These are phyloP conservation scores for Jaenimonas drosophilae DNA, from an alignment of 208 protist species.

Conservation along the genomic window DNA sequence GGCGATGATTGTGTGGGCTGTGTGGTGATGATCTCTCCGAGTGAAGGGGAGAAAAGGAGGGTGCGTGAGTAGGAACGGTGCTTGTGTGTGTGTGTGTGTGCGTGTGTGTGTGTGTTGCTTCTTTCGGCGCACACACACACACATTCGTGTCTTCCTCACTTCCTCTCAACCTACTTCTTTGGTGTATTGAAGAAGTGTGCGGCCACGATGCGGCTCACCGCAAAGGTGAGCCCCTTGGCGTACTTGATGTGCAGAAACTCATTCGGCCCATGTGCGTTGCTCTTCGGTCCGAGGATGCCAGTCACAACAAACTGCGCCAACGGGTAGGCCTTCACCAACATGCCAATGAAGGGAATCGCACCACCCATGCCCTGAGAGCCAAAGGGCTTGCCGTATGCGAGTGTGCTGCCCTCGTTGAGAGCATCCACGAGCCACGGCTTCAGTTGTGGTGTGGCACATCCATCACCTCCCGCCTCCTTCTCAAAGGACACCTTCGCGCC, in stretches of 20 bases:
- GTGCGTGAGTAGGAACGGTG: too few relatives aligned
- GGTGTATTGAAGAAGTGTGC: constrained; percentile 56
- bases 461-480: constrained; percentile 32
- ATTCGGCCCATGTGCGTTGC: constrained; percentile 93
- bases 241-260: constrained; percentile 92
- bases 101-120: background rate
- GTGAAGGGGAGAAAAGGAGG: too few relatives aligned
- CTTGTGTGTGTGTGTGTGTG: constrained; percentile 6
- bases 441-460: constrained; percentile 78
- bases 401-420: constrained; percentile 60
- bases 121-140: background rate
- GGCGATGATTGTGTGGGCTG: too few relatives aligned
- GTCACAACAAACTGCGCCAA: constrained; percentile 92
- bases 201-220: constrained; percentile 69
- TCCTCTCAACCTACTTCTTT: constrained; percentile 10
- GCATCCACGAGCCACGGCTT: constrained; percentile 68
- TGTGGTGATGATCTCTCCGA: too few relatives aligned
- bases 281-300: constrained; percentile 85
- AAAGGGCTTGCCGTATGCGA: constrained; percentile 68
- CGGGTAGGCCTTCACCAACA: constrained; percentile 86
- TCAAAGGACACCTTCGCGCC: constrained; percentile 82
- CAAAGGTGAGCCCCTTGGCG: constrained; percentile 78
- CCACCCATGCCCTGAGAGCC: constrained; percentile 79
- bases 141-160: background rate
- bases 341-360: constrained; percentile 92